A percentile compares a stretch with the other conserved stretches of the same genome.
Conservation (phyloP, 371 early-diverging fungal genomes). For the Mortierella sp. region DNA sequence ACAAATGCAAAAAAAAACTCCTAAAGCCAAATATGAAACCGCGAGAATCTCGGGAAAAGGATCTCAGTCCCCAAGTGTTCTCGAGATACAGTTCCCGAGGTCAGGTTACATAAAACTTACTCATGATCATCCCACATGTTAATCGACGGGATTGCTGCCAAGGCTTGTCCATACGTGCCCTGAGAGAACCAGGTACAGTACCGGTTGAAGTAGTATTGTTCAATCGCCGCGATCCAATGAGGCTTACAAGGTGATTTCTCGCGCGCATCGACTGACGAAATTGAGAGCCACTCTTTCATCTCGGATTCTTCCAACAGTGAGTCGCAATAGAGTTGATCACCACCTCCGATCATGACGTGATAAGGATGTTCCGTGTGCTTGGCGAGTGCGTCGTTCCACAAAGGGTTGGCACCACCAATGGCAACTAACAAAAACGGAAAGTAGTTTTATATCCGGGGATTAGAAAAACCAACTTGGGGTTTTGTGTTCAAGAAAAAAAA, state of each 20-base stretch:
- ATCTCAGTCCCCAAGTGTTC: too few species aligned
- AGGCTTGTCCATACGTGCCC: constrained; percentile 68
- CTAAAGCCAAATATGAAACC: too few species aligned
- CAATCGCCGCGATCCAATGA: constrained; percentile 66
- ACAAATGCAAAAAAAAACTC: too few species aligned
- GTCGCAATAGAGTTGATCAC: constrained; percentile 89
- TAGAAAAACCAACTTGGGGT: constrained; percentile 2
- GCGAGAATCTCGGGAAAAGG: too few species aligned
- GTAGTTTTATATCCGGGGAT: neutral
- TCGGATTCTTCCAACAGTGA: constrained; percentile 62
- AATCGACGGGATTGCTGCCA: constrained; percentile 78
- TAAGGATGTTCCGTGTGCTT: constrained; percentile 76
- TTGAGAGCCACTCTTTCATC: constrained; percentile 70
- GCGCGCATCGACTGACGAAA: constrained; percentile 50
- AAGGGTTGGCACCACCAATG: constrained; percentile 71
- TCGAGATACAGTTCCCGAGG: too few species aligned
- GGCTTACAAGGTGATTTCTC: constrained; percentile 60
- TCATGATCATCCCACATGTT: constrained; percentile 90
- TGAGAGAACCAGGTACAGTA: constrained; percentile 79
- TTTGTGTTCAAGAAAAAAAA: constrained; percentile 7
- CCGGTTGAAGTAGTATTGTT: constrained; percentile 79
- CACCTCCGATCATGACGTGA: constrained; percentile 86
- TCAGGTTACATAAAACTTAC: constrained; percentile 40
- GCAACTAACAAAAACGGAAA: constrained; percentile 27
- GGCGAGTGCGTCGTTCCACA: constrained; percentile 86